Base-by-base conservation (phyloP, 1,139 yeast genomes). In the Candida sp. region DNA sequence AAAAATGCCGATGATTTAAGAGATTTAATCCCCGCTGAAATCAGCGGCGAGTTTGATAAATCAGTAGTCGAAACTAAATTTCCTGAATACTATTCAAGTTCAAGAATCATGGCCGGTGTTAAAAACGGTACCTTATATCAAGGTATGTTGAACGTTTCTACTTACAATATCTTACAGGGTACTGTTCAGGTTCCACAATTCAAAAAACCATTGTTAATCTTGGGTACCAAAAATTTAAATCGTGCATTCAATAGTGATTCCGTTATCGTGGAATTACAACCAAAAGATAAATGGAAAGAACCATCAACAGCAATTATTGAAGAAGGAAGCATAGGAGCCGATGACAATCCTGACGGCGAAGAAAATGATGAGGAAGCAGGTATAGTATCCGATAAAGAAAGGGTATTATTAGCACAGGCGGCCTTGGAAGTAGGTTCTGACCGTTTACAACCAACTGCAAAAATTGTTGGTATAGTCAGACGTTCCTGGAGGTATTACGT, bases 401-500 rank as follows among this genome's bases (percentile, higher is more conserved):
- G 96, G 47, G 73, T 82, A 44, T 61, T 85, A 23, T 72, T 90
- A 39, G 87, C 90, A 0, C 86, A 84, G 53, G 95, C 87, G 52
- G 97, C 97, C 0, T 70, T 79, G 37, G 89, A 82, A 55, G 80
- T 77, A 34, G 68, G 71, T 5, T 52, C 64, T 5, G 63, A 59
- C 40, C 78, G 76, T 51, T 66, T 86, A 36, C 91, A 86, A 56
- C 98, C 98, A 23, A 91, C 99, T 0, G 99, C 96, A 3, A 81
- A 81, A 53, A 85, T 95, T 41, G 98, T 95, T 22, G 96, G 96
- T 33, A 77, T 95, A 30, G 73, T 84, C 41, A 85, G 90, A 66
- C 81, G 99, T 63, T 88, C 95, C 46, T 95, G 99, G 99, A 79
- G 99, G 63, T 84, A 85, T 54, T 95, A 91, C 57, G 99, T 93